These are phyloP conservation scores for Neonectria hederae DNA, from an alignment of 2,329 filamentous ascomycete species.

Conservation along the genomic window DNA sequence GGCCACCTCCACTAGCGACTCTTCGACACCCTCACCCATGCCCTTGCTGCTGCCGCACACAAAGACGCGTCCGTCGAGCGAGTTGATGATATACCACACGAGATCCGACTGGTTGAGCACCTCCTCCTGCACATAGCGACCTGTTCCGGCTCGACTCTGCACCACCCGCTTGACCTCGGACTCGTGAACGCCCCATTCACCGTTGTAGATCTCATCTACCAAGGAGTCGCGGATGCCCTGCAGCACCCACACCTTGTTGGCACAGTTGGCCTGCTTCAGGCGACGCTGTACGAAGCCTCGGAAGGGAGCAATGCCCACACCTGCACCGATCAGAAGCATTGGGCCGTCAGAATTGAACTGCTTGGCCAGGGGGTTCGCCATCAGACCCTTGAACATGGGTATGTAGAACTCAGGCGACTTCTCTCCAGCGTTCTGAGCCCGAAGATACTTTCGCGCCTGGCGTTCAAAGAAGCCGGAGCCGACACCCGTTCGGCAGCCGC, in stretches of 20 bases:
- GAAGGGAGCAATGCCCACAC: slow-evolving; percentile 97
- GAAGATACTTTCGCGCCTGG: slow-evolving; percentile 77
- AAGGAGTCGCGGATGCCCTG: slow-evolving; percentile 94
- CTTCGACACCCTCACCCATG: slow-evolving; percentile 97
- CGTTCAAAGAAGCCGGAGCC: slow-evolving; percentile 95
- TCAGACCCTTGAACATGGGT: slow-evolving; percentile 98
- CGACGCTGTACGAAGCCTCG: slow-evolving; percentile 95
- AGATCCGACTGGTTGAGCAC: slow-evolving; percentile 90
- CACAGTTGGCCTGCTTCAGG: slow-evolving; percentile 92
- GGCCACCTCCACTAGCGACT: slow-evolving; percentile 86
- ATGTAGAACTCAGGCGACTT: slow-evolving; percentile 72
- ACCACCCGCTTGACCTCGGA: slow-evolving; percentile 85
- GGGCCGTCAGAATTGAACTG: slow-evolving; percentile 94
- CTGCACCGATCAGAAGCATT: slow-evolving; percentile 96
- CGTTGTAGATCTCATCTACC: slow-evolving; percentile 94
- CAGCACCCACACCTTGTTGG: slow-evolving; percentile 97
- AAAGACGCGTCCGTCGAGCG: slow-evolving; percentile 94
- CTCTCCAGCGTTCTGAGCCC: slow-evolving; percentile 70
- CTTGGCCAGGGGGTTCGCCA: slow-evolving; percentile 93
- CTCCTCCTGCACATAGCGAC: slow-evolving; percentile 96
- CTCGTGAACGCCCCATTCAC: slow-evolving; percentile 95
- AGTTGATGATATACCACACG: slow-evolving; percentile 98
- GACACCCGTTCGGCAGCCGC: slow-evolving; percentile 79
- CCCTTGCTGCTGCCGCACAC: slow-evolving; percentile 95
- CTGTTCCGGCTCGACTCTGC: slow-evolving; percentile 78